A percentile compares a stretch with the other conserved stretches of the same genome.
Evolutionary conservation across 2,329 filamentous ascomycete species (phyloP).

Genomic region (Fusarium drepaniforme): DNA sequence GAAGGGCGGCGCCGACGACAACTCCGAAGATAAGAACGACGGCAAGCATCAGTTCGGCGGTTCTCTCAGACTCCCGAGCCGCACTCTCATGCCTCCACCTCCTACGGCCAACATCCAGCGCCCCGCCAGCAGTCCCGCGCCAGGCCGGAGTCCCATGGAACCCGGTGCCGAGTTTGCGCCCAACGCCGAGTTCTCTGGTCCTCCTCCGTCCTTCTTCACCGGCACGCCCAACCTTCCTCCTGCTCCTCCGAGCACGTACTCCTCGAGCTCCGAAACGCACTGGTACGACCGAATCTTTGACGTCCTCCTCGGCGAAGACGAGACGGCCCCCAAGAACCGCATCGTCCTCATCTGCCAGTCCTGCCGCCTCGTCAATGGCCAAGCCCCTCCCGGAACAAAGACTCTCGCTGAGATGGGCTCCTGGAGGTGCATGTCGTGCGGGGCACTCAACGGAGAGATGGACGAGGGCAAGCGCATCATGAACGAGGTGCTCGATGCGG

Average conservation of each 20-base stretch:
- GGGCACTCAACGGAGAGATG: conserved; percentile 83
- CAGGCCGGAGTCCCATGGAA: conserved; percentile 49
- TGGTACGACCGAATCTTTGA: conserved; percentile 98
- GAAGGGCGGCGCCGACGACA: conserved; percentile 31
- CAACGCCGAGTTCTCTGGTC: conserved; percentile 64
- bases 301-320: conserved; percentile 92
- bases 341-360: conserved; percentile 85
- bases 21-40: conserved; percentile 24
- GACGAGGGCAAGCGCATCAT: conserved; percentile 82
- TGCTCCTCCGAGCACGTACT: conserved; percentile 17
- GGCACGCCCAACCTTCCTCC: conserved; percentile 42
- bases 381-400: conserved; percentile 89
- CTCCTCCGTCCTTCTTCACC: conserved; percentile 56
- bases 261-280: conserved; percentile 60
- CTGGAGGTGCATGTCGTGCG: conserved; percentile 93
- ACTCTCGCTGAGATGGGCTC: conserved; percentile 82
- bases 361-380: conserved; percentile 93
- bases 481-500: conserved; percentile 67
- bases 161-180: conserved; percentile 77
- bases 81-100: conserved; percentile 68
- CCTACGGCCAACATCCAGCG: conserved; percentile 73
- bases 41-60: conserved; percentile 27
- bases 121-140: conserved; percentile 45
- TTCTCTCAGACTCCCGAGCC: conserved; percentile 35
- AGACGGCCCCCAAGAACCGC: conserved; percentile 91